phyloP scores from a whole-genome alignment of 352 stramenopile species.

The Phytopythium vexans region DNA sequence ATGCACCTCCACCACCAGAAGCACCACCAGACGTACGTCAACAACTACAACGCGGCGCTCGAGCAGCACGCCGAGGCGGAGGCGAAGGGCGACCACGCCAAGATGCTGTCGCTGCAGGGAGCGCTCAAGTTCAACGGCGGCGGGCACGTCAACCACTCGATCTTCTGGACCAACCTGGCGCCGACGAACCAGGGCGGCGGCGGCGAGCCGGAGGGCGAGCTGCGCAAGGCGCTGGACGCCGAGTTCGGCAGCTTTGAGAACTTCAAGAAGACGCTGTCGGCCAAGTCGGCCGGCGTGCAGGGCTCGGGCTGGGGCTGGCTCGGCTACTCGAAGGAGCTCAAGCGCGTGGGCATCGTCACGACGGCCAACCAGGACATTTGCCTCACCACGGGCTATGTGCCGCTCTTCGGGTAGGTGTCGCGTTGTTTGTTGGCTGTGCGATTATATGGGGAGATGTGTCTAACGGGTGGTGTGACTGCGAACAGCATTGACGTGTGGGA shows the following conservation, averaged over 20 bases:
- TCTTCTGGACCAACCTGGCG: slow-evolving; percentile 98
- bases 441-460: background rate
- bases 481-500: slow-evolving; percentile 98
- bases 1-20: slow-evolving; percentile 96
- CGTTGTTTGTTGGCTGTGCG: background rate
- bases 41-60: slow-evolving; percentile 92
- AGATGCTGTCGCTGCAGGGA: slow-evolving; percentile 88
- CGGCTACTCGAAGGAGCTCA: slow-evolving; percentile 86
- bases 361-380: slow-evolving; percentile 96
- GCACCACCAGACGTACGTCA: slow-evolving; percentile 97
- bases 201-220: slow-evolving; percentile 73
- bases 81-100: slow-evolving; percentile 84
- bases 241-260: slow-evolving; percentile 92
- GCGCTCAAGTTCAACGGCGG: slow-evolving; percentile 98
- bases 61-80: slow-evolving; percentile 93
- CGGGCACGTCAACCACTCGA: slow-evolving; percentile 98
- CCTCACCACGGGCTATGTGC: slow-evolving; percentile 93
- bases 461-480: slow-evolving; percentile 2
- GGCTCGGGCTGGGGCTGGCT: slow-evolving; percentile 98
- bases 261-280: slow-evolving; percentile 89
- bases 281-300: slow-evolving; percentile 92
- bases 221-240: slow-evolving; percentile 88
- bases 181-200: slow-evolving; percentile 72
- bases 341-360: slow-evolving; percentile 88
- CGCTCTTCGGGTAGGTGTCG: slow-evolving; percentile 83